phyloP scores from a whole-genome alignment of 345 rosid genomes.

The Carallia brachiata region DNA sequence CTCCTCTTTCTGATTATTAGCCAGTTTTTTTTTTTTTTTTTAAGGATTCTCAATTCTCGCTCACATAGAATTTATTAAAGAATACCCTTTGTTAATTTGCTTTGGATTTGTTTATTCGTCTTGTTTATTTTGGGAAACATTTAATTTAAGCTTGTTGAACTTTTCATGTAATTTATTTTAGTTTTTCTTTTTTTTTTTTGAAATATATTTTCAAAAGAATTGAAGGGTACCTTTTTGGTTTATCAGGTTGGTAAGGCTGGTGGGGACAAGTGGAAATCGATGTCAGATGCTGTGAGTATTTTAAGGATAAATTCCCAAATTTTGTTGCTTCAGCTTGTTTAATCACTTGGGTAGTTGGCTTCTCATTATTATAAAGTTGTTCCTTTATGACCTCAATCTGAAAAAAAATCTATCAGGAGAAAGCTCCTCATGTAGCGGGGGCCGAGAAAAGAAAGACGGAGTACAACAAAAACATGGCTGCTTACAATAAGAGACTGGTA shows the following conservation, averaged over 20 bases:
- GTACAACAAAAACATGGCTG: slow-evolving; percentile 55
- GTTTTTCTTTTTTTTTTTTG: neutral
- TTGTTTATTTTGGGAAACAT: too few species aligned
- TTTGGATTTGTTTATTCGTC: neutral
- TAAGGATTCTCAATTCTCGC: neutral
- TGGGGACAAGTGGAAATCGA: slow-evolving; percentile 70
- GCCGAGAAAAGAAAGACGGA: slow-evolving; percentile 68
- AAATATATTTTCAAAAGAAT: neutral
- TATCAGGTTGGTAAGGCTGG: slow-evolving; percentile 81
- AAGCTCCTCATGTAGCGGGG: slow-evolving; percentile 52
- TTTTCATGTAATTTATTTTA: neutral
- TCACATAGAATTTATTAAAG: neutral
- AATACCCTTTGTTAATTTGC: neutral
- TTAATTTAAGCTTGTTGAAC: neutral
- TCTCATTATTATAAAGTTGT: too few species aligned
- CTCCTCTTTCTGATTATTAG: too few species aligned
- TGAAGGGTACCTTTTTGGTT: neutral
- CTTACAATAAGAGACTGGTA: slow-evolving; percentile 68
- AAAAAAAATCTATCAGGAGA: slow-evolving; percentile 43
- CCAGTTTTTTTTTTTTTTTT: too few species aligned
- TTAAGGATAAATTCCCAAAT: neutral
- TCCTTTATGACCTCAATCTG: neutral
- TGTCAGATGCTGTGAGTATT: slow-evolving; percentile 59
- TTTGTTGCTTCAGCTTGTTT: too few species aligned
- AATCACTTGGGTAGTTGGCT: too few species aligned